Percentiles rank a stretch among this genome's conserved stretches.
These are phyloP conservation scores for Candida ficus DNA, from an alignment of 805 yeast species.

Conservation along the genomic window DNA sequence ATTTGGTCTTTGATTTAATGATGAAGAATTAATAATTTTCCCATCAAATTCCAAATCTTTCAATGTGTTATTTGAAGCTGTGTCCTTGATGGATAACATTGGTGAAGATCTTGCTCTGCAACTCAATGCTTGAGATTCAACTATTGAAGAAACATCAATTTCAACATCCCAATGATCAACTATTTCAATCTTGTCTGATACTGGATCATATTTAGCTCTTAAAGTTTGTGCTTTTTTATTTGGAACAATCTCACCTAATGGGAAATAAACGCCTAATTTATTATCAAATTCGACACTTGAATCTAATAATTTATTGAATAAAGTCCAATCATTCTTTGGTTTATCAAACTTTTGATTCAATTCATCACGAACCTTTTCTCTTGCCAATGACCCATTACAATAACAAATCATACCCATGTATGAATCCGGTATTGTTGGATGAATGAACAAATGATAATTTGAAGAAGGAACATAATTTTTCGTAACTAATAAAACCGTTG, in stretches of 20 bases:
- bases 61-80: neutral
- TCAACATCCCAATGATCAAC: constrained; percentile 44
- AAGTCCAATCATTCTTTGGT: constrained; percentile 45
- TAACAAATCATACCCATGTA: constrained; percentile 96
- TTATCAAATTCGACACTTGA: constrained; percentile 28
- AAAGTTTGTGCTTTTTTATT: constrained; percentile 62
- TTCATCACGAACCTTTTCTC: constrained; percentile 68
- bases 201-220: constrained; percentile 38
- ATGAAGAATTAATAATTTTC: constrained; percentile 18
- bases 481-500: constrained; percentile 80
- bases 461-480: constrained; percentile 73
- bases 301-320: constrained; percentile 53
- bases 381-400: constrained; percentile 84
- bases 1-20: constrained; percentile 47
- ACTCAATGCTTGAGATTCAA: constrained; percentile 83
- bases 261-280: constrained; percentile 76
- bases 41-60: constrained; percentile 29
- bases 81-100: constrained; percentile 43
- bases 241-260: constrained; percentile 89
- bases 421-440: constrained; percentile 70
- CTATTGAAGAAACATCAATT: constrained; percentile 68
- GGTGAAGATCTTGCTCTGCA: constrained; percentile 80
- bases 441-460: constrained; percentile 79
- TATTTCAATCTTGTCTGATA: constrained; percentile 26
- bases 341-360: constrained; percentile 42